A percentile compares a stretch with the other conserved stretches of the same genome.
Evolutionary conservation across 108 stramenopile genomes (phyloP).

Genomic region (Conticribra weissflogii): DNA sequence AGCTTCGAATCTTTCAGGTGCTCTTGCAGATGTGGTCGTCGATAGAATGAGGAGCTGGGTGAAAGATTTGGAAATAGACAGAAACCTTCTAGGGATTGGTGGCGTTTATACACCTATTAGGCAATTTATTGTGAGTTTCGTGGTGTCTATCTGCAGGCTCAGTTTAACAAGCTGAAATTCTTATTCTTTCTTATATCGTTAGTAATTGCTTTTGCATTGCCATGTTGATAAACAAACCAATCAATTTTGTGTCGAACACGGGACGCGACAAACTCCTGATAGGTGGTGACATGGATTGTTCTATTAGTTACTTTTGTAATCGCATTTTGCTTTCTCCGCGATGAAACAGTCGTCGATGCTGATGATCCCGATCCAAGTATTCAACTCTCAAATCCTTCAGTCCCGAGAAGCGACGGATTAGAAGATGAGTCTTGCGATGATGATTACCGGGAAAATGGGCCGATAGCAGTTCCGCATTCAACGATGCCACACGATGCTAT

Average conservation of each 20-base stretch:
- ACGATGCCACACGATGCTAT: constrained; percentile 1
- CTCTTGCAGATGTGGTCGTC: constrained; percentile 31
- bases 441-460: background rate
- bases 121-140: constrained; percentile 29
- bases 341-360: constrained; percentile 39
- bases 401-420: background rate
- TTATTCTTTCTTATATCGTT: too few relatives aligned
- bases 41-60: constrained; percentile 27
- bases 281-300: constrained; percentile 11
- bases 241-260: background rate
- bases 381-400: background rate
- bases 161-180: too few relatives aligned
- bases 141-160: too few relatives aligned
- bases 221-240: background rate
- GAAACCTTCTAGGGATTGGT: background rate
- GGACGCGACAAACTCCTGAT: background rate
- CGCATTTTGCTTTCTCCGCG: constrained; percentile 30
- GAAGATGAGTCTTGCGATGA: background rate
- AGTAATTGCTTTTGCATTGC: background rate
- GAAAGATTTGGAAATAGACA: constrained; percentile 4
- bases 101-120: constrained; percentile 41
- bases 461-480: background rate
- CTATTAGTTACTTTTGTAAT: constrained; percentile 24
- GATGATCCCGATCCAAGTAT: constrained; percentile 26
- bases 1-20: constrained; percentile 36